A percentile compares a stretch with the other conserved stretches of the same genome.
These are phyloP conservation scores for Gypsophila paniculata DNA, from an alignment of 179 eudicot genomes.

Conservation along the genomic window DNA sequence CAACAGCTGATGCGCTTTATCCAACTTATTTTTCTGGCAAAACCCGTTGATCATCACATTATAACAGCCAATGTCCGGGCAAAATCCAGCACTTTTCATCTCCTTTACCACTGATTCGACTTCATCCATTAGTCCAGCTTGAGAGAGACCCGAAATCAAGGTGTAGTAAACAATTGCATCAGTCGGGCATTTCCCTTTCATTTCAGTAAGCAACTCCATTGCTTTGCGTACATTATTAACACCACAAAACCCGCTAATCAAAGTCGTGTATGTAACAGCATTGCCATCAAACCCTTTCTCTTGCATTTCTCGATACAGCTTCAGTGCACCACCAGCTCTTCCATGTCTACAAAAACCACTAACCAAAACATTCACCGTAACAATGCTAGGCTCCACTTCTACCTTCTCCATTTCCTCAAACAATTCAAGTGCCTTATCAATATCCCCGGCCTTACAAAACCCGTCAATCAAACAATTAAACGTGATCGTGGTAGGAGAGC, in stretches of 20 bases:
- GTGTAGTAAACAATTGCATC: conserved; percentile 66
- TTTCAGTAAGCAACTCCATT: conserved; percentile 57
- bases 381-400: conserved; percentile 43
- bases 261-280: conserved; percentile 48
- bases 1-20: conserved; percentile 49
- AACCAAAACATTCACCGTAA: conserved; percentile 61
- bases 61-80: conserved; percentile 57
- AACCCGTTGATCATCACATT: conserved; percentile 65
- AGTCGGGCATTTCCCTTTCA: conserved; percentile 39
- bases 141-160: conserved; percentile 61
- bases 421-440: conserved; percentile 50
- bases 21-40: conserved; percentile 55
- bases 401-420: conserved; percentile 53
- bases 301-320: conserved; percentile 50
- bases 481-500: conserved; percentile 51
- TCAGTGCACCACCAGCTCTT: conserved; percentile 51
- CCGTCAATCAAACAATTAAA: conserved; percentile 77
- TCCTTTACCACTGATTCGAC: conserved; percentile 40
- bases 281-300: conserved; percentile 57
- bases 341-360: conserved; percentile 72
- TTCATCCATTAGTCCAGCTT: conserved; percentile 60
- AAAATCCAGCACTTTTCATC: conserved; percentile 60
- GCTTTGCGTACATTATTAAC: conserved; percentile 64
- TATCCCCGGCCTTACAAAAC: conserved; percentile 60
- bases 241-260: conserved; percentile 63